These are phyloP conservation scores for Solanum piurae DNA, from an alignment of 257 asterid genomes.

Conservation along the genomic window DNA sequence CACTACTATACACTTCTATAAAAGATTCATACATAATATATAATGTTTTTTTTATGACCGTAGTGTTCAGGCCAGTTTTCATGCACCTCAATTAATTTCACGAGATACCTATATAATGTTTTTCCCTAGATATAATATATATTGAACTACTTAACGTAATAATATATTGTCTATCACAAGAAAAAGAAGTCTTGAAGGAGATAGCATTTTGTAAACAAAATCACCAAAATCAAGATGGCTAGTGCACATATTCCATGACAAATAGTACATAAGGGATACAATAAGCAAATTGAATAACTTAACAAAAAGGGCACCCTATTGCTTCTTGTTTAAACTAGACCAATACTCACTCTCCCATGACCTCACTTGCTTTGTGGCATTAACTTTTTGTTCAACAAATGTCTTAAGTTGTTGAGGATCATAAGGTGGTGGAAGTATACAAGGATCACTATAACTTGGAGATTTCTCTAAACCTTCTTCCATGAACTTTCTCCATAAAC, in stretches of 20 bases:
- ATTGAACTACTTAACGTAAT: background rate
- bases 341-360: background rate
- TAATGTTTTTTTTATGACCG: too few species aligned
- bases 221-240: background rate
- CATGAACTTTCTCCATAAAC: background rate
- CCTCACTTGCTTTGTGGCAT: background rate
- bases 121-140: too few species aligned
- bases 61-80: too few species aligned
- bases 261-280: background rate
- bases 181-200: background rate
- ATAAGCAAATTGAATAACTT: background rate
- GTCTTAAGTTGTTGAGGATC: background rate
- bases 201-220: background rate
- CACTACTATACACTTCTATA: too few species aligned
- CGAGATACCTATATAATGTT: rapidly evolving
- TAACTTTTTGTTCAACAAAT: background rate
- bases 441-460: background rate
- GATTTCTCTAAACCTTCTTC: background rate
- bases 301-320: background rate
- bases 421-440: constrained; percentile 4
- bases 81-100: too few species aligned
- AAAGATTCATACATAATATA: too few species aligned
- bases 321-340: background rate
- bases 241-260: background rate
- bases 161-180: background rate